Evolutionary conservation across 2,329 filamentous ascomycete species (phyloP).

Genomic region (Sordariomycetes sp.): DNA sequence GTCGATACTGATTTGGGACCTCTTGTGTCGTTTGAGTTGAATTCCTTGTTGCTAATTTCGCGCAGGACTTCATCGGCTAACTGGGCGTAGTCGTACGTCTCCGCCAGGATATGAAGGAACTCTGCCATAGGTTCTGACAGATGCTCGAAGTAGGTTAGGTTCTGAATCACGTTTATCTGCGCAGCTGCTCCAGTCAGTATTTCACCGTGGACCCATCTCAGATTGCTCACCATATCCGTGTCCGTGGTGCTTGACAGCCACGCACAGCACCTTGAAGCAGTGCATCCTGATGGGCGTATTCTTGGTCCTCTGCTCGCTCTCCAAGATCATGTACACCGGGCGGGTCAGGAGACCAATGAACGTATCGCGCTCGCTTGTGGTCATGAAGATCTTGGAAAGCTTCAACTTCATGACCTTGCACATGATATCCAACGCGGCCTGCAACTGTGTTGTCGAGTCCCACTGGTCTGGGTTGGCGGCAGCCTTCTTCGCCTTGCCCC

Average conservation of each 20-base stretch:
- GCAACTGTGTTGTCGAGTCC: conserved; percentile 84
- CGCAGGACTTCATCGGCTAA: conserved; percentile 87
- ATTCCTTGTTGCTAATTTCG: conserved; percentile 95
- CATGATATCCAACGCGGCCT: conserved; percentile 86
- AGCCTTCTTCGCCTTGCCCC: conserved; percentile 71
- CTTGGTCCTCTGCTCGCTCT: conserved; percentile 90
- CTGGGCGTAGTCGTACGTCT: conserved; percentile 97
- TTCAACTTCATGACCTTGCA: conserved; percentile 92
- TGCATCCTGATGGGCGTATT: conserved; percentile 87
- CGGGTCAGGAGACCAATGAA: conserved; percentile 88
- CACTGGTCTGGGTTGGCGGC: conserved; percentile 71
- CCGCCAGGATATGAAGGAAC: conserved; percentile 87
- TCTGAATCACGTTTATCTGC: conserved; percentile 96
- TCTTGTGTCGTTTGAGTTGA: conserved; percentile 91
- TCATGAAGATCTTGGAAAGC: conserved; percentile 85
- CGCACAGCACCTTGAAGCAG: conserved; percentile 91
- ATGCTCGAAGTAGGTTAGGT: conserved; percentile 96
- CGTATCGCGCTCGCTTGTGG: conserved; percentile 91
- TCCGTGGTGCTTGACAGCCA: conserved; percentile 94
- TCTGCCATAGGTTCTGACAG: conserved; percentile 99
- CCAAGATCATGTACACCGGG: conserved; percentile 86
- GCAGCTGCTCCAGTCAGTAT: conserved; percentile 51
- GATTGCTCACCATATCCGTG: conserved; percentile 73
- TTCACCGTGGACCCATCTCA: background rate
- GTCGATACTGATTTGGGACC: conserved; percentile 94